Base-by-base conservation (phyloP, 345 rosid species). In the Arabidopsis suecica region DNA sequence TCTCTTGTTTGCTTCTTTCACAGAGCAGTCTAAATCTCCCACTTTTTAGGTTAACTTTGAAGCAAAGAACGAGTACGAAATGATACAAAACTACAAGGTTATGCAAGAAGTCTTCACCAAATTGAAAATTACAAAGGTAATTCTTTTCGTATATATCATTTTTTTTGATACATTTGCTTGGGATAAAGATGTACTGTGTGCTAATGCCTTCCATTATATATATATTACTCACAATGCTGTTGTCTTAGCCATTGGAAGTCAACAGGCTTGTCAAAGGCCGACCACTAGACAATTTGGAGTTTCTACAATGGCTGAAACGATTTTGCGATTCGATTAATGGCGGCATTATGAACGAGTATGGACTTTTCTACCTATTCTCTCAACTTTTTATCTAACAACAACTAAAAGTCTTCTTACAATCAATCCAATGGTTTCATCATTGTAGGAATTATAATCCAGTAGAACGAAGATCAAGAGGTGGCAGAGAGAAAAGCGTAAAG, bases 241-340 rank as follows among this genome's bases (percentile, higher is more conserved):
- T 68, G 25, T 25, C 9, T 66, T 22, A 93, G 98, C 94, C 91
- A 70, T 49, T 95, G 75, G 99, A 95, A 85, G 99, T 95, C 70
- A 90, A 88, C 74, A 88, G 84, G 82, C 97, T 95, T 65, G 87
- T 95, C 51, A 95, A 95, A 82, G 97, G 96, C 49, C 83, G 97
- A 40, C 93, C 97, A 61, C 78, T 95, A 85, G 97, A 95, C 89
- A 95, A 95, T 80, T 85, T 95, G 92, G 99, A 95, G 86, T 92
- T 92, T 82, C 79, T 92, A 53, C 99, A 95, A 53, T 95, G 99
- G 99, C 84, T 95, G 64, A 95, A 90, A 80, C 88, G 97, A 10
- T 92, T 90, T 67, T 95, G 99, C 72, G 99, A 95, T 83, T 92
- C 99, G 42, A 80, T 92, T 3, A 95, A 95, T 78, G 97, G 97